Conservation (phyloP, 129 eudicot species). For the Escallonia rubra region DNA sequence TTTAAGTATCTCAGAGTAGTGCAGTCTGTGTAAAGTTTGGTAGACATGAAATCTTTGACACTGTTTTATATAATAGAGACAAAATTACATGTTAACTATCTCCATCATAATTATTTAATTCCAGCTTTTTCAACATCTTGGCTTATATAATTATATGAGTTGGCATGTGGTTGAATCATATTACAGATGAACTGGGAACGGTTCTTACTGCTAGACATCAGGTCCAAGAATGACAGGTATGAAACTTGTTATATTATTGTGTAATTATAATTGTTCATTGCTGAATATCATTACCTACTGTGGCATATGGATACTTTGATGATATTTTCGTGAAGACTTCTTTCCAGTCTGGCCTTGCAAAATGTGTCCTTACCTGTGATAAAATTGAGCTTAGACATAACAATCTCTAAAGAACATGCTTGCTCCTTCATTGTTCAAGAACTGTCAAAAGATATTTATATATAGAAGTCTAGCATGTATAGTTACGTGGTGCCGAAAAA, state of each 20-base stretch:
- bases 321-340: conserved; percentile 80
- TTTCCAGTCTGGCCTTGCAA: conserved; percentile 97
- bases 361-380: conserved; percentile 94
- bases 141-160: background rate
- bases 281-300: conserved; percentile 56
- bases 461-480: too few species aligned
- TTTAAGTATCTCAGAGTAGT: too few species aligned
- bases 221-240: background rate
- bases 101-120: too few species aligned
- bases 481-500: too few species aligned
- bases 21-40: too few species aligned
- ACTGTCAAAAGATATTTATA: background rate
- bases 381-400: background rate
- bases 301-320: conserved; percentile 60
- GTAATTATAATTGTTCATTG: background rate
- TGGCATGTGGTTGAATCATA: conserved; percentile 1
- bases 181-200: background rate
- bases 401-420: background rate
- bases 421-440: background rate
- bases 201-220: background rate
- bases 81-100: too few species aligned
- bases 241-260: too few species aligned
- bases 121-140: too few species aligned
- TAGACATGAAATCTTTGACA: too few species aligned
- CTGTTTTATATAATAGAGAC: too few species aligned